phyloP scores from a whole-genome alignment of 345 rosid genomes.

The Barbarea vulgaris region DNA sequence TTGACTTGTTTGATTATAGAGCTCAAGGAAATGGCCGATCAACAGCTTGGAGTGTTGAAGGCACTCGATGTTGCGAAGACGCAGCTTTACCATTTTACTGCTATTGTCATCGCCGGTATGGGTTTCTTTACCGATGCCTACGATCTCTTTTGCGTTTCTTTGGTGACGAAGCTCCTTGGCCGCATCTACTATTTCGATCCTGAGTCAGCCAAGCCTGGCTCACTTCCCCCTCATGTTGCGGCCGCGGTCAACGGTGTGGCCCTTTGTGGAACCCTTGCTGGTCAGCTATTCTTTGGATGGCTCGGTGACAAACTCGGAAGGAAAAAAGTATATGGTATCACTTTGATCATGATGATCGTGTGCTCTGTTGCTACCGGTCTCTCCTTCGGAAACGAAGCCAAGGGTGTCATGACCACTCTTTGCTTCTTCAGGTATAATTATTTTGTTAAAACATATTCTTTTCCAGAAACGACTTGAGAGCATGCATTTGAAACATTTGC shows the following conservation, averaged over 20 bases:
- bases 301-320: slow-evolving; percentile 48
- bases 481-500: too few relatives aligned
- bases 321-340: slow-evolving; percentile 55
- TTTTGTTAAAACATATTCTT: too few relatives aligned
- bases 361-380: slow-evolving; percentile 40
- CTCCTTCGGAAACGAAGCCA: slow-evolving; percentile 26
- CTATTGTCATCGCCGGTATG: slow-evolving; percentile 74
- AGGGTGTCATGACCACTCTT: slow-evolving; percentile 43
- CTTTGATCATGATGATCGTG: slow-evolving; percentile 42
- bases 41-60: slow-evolving; percentile 52
- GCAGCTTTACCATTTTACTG: slow-evolving; percentile 68
- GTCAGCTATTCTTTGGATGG: slow-evolving; percentile 50
- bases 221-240: slow-evolving; percentile 39
- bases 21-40: slow-evolving; percentile 13
- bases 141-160: slow-evolving; percentile 74
- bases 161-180: slow-evolving; percentile 64
- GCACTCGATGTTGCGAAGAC: slow-evolving; percentile 70
- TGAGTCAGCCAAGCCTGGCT: slow-evolving; percentile 35
- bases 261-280: slow-evolving; percentile 34
- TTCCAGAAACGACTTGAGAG: too few relatives aligned
- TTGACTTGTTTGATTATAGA: background rate
- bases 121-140: slow-evolving; percentile 77
- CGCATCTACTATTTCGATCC: slow-evolving; percentile 58
- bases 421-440: slow-evolving; percentile 39
- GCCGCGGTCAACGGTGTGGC: slow-evolving; percentile 47